A percentile compares a stretch with the other conserved stretches of the same genome.
Evolutionary conservation across 1,284 basidiomycete genomes (phyloP).

Genomic region (Phellinidium pouzarii): DNA sequence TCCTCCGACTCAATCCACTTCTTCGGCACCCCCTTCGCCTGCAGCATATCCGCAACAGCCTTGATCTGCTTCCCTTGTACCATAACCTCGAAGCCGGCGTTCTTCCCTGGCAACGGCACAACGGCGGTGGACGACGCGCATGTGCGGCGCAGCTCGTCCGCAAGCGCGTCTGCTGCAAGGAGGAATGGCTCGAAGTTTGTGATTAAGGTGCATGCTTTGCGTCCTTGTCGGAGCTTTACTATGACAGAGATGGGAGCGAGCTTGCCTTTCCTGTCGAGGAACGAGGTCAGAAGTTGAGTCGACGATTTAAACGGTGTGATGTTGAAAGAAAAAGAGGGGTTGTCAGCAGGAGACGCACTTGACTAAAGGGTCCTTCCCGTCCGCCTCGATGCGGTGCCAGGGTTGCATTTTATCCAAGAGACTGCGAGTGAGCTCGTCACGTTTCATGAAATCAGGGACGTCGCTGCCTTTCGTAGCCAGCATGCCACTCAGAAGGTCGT

Average conservation of each 20-base stretch:
- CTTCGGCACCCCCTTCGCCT: constrained; percentile 68
- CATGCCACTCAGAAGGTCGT: constrained; percentile 40
- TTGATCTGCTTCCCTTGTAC: constrained; percentile 79
- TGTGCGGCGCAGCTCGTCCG: constrained; percentile 67
- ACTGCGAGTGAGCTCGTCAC: constrained; percentile 58
- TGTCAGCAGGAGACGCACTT: constrained; percentile 6
- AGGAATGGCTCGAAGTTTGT: constrained; percentile 74
- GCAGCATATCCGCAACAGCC: constrained; percentile 57
- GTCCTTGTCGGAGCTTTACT: constrained; percentile 68
- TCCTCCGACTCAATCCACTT: constrained; percentile 64
- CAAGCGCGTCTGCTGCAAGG: constrained; percentile 63
- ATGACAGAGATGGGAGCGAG: constrained; percentile 63
- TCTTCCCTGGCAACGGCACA: constrained; percentile 41
- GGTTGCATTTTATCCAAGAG: constrained; percentile 61
- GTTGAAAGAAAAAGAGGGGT: background rate
- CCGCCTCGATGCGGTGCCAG: constrained; percentile 57
- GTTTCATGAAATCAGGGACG: constrained; percentile 50
- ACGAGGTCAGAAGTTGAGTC: background rate
- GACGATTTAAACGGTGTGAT: no score
- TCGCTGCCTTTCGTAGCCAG: constrained; percentile 29
- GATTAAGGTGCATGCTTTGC: constrained; percentile 71
- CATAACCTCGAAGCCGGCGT: constrained; percentile 57
- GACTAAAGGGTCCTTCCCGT: constrained; percentile 37
- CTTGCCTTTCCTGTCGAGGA: constrained; percentile 59
- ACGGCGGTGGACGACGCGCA: constrained; percentile 78